Percentiles rank a stretch among this genome's conserved stretches.
Conservation (phyloP, 805 yeast genomes). For the Spathaspora hagerdaliae region DNA sequence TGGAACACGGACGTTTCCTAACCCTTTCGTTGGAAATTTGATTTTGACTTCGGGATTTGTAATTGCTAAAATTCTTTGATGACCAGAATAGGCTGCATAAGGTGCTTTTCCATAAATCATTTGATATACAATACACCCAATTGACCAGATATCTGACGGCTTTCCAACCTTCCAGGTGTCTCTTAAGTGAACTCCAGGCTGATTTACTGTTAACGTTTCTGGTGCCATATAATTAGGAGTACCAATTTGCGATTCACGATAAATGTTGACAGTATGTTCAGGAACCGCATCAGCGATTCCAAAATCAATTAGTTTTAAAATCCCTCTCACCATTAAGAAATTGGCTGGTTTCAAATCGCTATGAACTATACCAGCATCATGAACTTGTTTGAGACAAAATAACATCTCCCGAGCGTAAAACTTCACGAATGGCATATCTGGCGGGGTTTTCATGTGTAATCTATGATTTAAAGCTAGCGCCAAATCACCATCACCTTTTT, state of each 20-base stretch:
- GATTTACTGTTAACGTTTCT: constrained; percentile 60
- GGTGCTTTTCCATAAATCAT: constrained; percentile 95
- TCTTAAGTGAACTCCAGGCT: constrained; percentile 6
- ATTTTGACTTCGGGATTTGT: constrained; percentile 79
- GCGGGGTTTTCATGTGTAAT: constrained; percentile 31
- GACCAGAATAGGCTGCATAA: constrained; percentile 72
- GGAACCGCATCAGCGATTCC: constrained; percentile 95
- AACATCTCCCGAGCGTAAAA: constrained; percentile 76
- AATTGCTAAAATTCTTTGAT: constrained; percentile 76
- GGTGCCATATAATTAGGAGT: constrained; percentile 99
- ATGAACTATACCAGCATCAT: constrained; percentile 78
- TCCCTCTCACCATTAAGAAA: constrained; percentile 77
- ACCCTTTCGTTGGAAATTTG: constrained; percentile 57
- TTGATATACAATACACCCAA: constrained; percentile 94
- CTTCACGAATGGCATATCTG: constrained; percentile 74
- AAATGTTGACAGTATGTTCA: constrained; percentile 85
- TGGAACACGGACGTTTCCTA: constrained; percentile 64
- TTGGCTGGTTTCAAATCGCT: constrained; percentile 72
- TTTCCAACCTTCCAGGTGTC: constrained; percentile 76
- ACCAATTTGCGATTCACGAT: constrained; percentile 87
- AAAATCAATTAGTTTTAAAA: constrained; percentile 85
- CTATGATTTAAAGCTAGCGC: constrained; percentile 73
- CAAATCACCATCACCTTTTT: constrained; percentile 88
- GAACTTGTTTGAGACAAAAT: constrained; percentile 84
- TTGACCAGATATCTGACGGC: constrained; percentile 97